Percentiles rank a stretch among this genome's conserved stretches.
Conservation (phyloP, 208 protist genomes). For the Crithidia acanthocephali region DNA sequence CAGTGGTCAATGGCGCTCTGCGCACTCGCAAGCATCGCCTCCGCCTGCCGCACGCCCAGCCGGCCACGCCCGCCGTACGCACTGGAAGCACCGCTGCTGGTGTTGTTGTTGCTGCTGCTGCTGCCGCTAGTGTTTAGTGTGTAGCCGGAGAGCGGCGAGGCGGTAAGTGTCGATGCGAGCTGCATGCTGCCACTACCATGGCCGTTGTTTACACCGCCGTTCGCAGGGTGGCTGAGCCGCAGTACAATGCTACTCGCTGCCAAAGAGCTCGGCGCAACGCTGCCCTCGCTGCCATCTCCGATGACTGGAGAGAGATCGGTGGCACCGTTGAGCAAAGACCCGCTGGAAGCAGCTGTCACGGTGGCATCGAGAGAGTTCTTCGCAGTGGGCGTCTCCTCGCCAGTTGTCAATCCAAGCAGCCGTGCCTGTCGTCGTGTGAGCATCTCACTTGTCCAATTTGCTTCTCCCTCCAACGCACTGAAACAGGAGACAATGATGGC, state of each 20-base stretch:
- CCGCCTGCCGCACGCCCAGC: constrained; percentile 13
- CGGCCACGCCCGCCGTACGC: constrained; percentile 1
- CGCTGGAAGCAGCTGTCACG: background rate
- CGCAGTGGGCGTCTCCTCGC: constrained; percentile 3
- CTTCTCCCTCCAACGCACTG: background rate
- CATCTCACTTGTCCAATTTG: constrained; percentile 9
- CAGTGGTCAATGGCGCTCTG: constrained; percentile 24
- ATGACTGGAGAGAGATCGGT: too few relatives aligned
- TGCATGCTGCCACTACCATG: background rate
- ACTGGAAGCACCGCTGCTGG: background rate
- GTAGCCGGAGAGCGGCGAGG: background rate
- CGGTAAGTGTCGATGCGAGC: background rate
- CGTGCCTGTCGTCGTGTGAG: constrained; percentile 34
- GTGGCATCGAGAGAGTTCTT: too few relatives aligned
- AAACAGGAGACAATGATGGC: too few relatives aligned
- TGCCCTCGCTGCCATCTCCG: too few relatives aligned
- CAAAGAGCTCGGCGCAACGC: too few relatives aligned
- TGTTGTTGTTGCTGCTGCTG: background rate
- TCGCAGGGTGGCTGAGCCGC: too few relatives aligned
- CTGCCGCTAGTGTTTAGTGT: background rate
- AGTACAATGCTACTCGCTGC: too few relatives aligned
- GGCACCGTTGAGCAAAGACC: too few relatives aligned
- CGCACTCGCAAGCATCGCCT: constrained; percentile 12
- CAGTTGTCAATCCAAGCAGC: constrained; percentile 23
- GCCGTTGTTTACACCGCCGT: too few relatives aligned